A percentile compares a stretch with the other conserved stretches of the same genome.
These are phyloP conservation scores for Akebia trifoliata DNA, from an alignment of 164 flowering plant genomes.

Conservation along the genomic window DNA sequence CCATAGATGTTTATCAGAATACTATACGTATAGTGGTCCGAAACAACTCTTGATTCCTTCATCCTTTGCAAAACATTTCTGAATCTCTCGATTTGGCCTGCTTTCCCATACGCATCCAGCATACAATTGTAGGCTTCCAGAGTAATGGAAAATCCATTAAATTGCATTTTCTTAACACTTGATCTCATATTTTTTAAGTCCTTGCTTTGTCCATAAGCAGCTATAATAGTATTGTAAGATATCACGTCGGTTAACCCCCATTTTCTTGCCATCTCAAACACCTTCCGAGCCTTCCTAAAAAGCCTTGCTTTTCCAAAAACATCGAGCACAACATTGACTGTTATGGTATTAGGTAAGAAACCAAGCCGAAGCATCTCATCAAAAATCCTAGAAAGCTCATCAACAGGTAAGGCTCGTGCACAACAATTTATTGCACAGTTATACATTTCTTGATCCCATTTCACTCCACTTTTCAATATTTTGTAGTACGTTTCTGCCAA, in stretches of 20 bases:
- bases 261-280: slow-evolving; percentile 62
- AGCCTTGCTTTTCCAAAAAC: slow-evolving; percentile 69
- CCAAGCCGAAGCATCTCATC: slow-evolving; percentile 70
- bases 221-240: slow-evolving; percentile 82
- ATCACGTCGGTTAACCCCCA: slow-evolving; percentile 60
- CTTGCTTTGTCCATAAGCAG: slow-evolving; percentile 73
- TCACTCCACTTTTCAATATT: slow-evolving; percentile 50
- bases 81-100: slow-evolving; percentile 60
- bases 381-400: slow-evolving; percentile 75
- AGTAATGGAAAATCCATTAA: slow-evolving; percentile 76
- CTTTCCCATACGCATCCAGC: slow-evolving; percentile 93
- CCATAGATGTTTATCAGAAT: slow-evolving; percentile 87
- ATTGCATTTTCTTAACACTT: slow-evolving; percentile 53
- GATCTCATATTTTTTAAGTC: slow-evolving; percentile 60
- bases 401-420: slow-evolving; percentile 82
- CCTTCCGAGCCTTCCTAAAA: slow-evolving; percentile 59
- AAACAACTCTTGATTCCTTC: slow-evolving; percentile 51
- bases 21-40: slow-evolving; percentile 74
- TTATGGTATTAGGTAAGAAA: slow-evolving; percentile 55
- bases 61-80: slow-evolving; percentile 49
- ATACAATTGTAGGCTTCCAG: slow-evolving; percentile 86
- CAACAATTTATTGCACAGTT: slow-evolving; percentile 91
- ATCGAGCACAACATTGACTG: slow-evolving; percentile 78
- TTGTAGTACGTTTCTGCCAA: slow-evolving; percentile 50
- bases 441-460: slow-evolving; percentile 86